Conservation (phyloP, 345 rosid genomes). For the Balakata baccata region DNA sequence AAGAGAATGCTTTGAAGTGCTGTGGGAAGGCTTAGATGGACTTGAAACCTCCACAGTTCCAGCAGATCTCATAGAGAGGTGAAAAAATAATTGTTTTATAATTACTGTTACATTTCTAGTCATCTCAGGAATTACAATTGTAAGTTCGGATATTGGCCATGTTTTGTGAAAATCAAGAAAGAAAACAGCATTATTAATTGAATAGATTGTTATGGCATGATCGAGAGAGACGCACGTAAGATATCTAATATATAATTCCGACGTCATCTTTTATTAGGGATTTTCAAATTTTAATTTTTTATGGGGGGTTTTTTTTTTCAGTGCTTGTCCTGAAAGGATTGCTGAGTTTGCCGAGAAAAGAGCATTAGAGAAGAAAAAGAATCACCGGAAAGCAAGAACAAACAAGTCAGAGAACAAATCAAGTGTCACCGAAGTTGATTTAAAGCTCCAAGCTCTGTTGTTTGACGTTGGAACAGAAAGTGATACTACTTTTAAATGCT, state of each 20-base stretch:
- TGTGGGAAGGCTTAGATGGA: slow-evolving; percentile 65
- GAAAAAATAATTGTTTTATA: slow-evolving; percentile 1
- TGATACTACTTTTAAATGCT: slow-evolving; percentile 6
- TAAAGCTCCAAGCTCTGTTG: slow-evolving; percentile 52
- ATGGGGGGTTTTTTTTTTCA: slow-evolving; percentile 19
- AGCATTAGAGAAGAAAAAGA: slow-evolving; percentile 51
- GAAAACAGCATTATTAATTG: neutral
- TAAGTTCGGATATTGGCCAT: neutral
- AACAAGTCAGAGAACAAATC: slow-evolving; percentile 36
- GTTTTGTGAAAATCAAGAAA: neutral
- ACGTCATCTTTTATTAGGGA: neutral
- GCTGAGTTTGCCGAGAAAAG: slow-evolving; percentile 58
- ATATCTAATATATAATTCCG: neutral
- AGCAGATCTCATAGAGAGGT: slow-evolving; percentile 79
- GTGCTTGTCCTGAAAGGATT: slow-evolving; percentile 90
- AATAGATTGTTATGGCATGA: neutral
- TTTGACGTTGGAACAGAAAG: slow-evolving; percentile 48
- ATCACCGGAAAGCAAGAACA: slow-evolving; percentile 30
- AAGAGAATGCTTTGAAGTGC: slow-evolving; percentile 71
- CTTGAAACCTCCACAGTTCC: slow-evolving; percentile 63
- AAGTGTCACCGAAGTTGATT: slow-evolving; percentile 45
- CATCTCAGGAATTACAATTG: too few species aligned
- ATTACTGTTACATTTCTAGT: neutral
- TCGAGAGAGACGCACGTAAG: neutral
- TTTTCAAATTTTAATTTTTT: neutral